Conservation (phyloP, 805 yeast species). For the Kodamaea hsintzibuensis region DNA sequence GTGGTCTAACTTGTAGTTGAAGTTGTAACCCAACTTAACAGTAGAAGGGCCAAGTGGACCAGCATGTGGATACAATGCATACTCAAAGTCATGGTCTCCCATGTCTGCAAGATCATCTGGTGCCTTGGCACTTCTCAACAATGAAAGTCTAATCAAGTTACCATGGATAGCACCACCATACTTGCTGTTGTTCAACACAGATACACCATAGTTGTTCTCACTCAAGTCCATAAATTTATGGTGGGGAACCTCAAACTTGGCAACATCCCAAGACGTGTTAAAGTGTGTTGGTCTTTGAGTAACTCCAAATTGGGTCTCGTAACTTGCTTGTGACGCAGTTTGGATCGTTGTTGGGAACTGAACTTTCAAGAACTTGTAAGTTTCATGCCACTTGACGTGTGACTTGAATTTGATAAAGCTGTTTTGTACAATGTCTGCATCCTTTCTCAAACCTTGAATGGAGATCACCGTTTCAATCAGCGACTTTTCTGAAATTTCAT, state of each 20-base stretch:
- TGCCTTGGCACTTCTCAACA: constrained; percentile 87
- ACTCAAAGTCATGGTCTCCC: constrained; percentile 81
- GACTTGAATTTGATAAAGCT: constrained; percentile 39
- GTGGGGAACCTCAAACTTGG: constrained; percentile 93
- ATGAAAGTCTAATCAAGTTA: constrained; percentile 81
- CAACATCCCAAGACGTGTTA: constrained; percentile 95
- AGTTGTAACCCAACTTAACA: constrained; percentile 74
- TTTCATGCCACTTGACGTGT: constrained; percentile 82
- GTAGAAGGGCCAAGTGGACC: constrained; percentile 66
- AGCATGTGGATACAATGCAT: constrained; percentile 80
- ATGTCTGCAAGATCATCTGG: constrained; percentile 96
- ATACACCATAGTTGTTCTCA: constrained; percentile 83
- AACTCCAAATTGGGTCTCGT: constrained; percentile 92
- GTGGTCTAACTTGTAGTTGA: constrained; percentile 56
- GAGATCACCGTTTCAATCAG: constrained; percentile 69
- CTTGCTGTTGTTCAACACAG: constrained; percentile 79
- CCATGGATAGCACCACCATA: constrained; percentile 95
- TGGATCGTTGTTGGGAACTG: constrained; percentile 90
- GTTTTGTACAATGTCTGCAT: constrained; percentile 42
- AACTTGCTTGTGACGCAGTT: constrained; percentile 69
- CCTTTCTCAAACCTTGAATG: constrained; percentile 58
- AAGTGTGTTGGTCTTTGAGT: constrained; percentile 92
- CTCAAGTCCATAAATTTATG: constrained; percentile 93
- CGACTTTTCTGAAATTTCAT: constrained; percentile 58
- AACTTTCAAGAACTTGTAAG: constrained; percentile 84